phyloP scores from a whole-genome alignment of 805 yeast species.

The Wickerhamiella allomyrinae region DNA sequence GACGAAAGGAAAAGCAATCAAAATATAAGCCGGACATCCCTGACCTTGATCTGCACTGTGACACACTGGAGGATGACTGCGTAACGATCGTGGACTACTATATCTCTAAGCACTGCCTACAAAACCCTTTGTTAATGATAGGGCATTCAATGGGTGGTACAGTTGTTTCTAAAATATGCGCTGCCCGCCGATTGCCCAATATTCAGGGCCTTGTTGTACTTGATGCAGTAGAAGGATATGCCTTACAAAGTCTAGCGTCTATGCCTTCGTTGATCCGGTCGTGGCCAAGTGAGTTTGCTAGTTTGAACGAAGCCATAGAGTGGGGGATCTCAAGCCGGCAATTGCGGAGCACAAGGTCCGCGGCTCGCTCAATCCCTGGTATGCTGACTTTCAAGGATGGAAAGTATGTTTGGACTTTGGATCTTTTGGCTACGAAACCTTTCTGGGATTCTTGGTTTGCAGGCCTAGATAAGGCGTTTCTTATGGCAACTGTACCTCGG shows the following conservation, averaged over 20 bases:
- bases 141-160: constrained; percentile 96
- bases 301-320: constrained; percentile 46
- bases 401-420: constrained; percentile 44
- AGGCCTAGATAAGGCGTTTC: constrained; percentile 44
- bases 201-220: constrained; percentile 61
- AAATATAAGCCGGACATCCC: no score
- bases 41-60: constrained; percentile 32
- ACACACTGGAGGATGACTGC: constrained; percentile 46
- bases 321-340: constrained; percentile 62
- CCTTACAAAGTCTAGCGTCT: constrained; percentile 47
- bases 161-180: constrained; percentile 44
- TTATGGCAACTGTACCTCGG: constrained; percentile 42
- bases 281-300: constrained; percentile 49
- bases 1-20: no score
- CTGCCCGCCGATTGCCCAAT: constrained; percentile 9
- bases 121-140: constrained; percentile 36
- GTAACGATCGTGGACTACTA: constrained; percentile 33
- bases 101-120: constrained; percentile 14
- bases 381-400: constrained; percentile 28
- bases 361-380: constrained; percentile 65
- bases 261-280: constrained; percentile 53
- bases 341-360: constrained; percentile 45
- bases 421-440: constrained; percentile 43
- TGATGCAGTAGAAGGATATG: constrained; percentile 92
- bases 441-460: constrained; percentile 77